Percentiles rank a stretch among this genome's conserved stretches.
Evolutionary conservation across 257 asterid species (phyloP).

Genomic region (Jacaranda copaia): DNA sequence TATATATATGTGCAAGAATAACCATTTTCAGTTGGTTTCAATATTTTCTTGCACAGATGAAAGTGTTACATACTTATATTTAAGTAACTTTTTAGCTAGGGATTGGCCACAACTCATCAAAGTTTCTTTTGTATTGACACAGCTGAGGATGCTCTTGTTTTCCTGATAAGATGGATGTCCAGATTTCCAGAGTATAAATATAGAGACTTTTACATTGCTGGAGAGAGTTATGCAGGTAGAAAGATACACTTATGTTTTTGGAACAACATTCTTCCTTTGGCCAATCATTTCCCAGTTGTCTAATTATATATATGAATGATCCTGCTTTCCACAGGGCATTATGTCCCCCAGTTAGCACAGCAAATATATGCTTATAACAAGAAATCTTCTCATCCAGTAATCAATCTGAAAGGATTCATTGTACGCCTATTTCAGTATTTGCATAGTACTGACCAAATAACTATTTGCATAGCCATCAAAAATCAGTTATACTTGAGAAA

Average conservation of each 20-base stretch:
- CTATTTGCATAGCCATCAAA: too few relatives aligned
- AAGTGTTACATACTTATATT: too few relatives aligned
- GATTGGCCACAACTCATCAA: background rate
- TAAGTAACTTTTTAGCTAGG: too few relatives aligned
- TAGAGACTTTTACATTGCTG: constrained; percentile 75
- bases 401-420: constrained; percentile 81
- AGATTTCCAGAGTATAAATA: constrained; percentile 75
- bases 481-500: background rate
- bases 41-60: background rate
- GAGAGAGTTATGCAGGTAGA: constrained; percentile 90
- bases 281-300: background rate
- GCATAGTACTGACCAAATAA: too few relatives aligned
- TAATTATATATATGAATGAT: background rate
- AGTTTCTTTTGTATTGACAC: constrained; percentile 21
- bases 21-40: background rate
- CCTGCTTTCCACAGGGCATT: constrained; percentile 64
- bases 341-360: constrained; percentile 76
- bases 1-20: constrained; percentile 23
- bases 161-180: constrained; percentile 71
- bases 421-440: constrained; percentile 48
- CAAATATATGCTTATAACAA: constrained; percentile 64
- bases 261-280: too few relatives aligned
- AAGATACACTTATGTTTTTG: background rate
- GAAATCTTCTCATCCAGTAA: constrained; percentile 47
- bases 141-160: constrained; percentile 79